Percentiles rank a stretch among this genome's conserved stretches.
These are phyloP conservation scores for Cordyceps cateniannulata DNA, from an alignment of 2,329 filamentous ascomycete species.

Conservation along the genomic window DNA sequence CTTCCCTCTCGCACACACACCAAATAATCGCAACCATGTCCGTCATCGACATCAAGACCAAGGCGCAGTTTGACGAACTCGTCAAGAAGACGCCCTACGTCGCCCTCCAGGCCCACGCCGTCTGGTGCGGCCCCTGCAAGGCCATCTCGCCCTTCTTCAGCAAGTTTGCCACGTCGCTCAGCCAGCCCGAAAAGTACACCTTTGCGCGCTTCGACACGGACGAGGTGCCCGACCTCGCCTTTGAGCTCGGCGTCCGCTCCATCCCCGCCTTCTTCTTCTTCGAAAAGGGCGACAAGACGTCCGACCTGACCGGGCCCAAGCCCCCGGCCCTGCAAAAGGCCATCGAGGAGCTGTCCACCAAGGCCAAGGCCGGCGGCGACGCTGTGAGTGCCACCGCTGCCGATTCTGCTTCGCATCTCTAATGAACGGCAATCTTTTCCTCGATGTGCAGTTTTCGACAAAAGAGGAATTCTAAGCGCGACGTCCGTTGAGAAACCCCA, in stretches of 20 bases:
- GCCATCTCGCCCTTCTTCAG: constrained; percentile 49
- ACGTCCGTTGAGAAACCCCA: too few species aligned
- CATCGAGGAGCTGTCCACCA: constrained; percentile 19
- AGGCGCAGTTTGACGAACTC: constrained; percentile 43
- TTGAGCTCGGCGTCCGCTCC: constrained; percentile 43
- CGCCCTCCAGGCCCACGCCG: constrained; percentile 50
- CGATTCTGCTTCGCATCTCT: neutral
- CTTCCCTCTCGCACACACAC: neutral
- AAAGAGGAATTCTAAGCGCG: constrained; percentile 18
- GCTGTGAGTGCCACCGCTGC: constrained; percentile 12
- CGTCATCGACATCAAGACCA: constrained; percentile 33
- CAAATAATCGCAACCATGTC: constrained; percentile 22
- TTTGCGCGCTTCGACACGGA: constrained; percentile 58
- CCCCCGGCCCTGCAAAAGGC: constrained; percentile 27
- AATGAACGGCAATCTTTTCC: neutral
- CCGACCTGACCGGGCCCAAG: constrained; percentile 36
- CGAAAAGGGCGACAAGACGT: constrained; percentile 42
- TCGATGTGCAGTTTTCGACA: constrained; percentile 17
- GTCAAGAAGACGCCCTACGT: constrained; percentile 43
- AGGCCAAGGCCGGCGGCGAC: constrained; percentile 19
- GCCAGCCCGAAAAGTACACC: constrained; percentile 35
- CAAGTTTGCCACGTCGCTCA: constrained; percentile 35
- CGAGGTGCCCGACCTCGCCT: constrained; percentile 41
- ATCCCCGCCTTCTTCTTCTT: constrained; percentile 58
- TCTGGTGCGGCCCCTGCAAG: constrained; percentile 58